Evolutionary conservation across 2,329 filamentous ascomycete genomes (phyloP).

Genomic region (Torrubiella hemipterigena): DNA sequence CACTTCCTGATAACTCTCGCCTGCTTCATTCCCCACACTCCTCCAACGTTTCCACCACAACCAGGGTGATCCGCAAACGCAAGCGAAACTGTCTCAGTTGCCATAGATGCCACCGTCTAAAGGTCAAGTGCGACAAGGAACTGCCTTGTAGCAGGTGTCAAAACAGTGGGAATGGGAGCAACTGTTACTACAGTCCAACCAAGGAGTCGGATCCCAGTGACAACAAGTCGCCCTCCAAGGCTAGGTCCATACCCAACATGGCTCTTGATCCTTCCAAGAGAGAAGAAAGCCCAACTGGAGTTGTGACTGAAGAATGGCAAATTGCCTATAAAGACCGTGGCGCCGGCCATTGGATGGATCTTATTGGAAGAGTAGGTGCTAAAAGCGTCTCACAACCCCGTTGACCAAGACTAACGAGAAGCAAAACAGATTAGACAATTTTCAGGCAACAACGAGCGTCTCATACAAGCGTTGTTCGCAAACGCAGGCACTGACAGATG

Average conservation of each 20-base stretch:
- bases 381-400: conserved; percentile 2
- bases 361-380: conserved; percentile 23
- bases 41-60: conserved; percentile 4
- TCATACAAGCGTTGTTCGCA: no score
- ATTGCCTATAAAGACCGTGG: conserved; percentile 21
- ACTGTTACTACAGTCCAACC: conserved; percentile 24
- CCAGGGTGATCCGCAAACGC: conserved; percentile 18
- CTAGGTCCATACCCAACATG: conserved; percentile 11
- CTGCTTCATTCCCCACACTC: conserved; percentile 3
- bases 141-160: conserved; percentile 22
- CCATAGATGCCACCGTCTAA: conserved; percentile 21
- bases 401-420: no score
- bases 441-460: no score
- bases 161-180: conserved; percentile 19
- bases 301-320: conserved; percentile 22
- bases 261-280: no score
- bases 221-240: conserved; percentile 20
- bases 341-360: conserved; percentile 22
- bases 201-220: conserved; percentile 22
- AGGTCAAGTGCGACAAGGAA: conserved; percentile 25
- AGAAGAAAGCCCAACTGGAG: conserved; percentile 16
- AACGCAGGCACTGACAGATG: conserved; percentile 22
- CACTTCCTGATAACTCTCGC: not conserved
- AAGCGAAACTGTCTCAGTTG: conserved; percentile 24
- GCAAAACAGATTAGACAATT: no score